These are phyloP conservation scores for Cephalotrichum gorgonifer DNA, from an alignment of 2,329 filamentous ascomycete species.

Conservation along the genomic window DNA sequence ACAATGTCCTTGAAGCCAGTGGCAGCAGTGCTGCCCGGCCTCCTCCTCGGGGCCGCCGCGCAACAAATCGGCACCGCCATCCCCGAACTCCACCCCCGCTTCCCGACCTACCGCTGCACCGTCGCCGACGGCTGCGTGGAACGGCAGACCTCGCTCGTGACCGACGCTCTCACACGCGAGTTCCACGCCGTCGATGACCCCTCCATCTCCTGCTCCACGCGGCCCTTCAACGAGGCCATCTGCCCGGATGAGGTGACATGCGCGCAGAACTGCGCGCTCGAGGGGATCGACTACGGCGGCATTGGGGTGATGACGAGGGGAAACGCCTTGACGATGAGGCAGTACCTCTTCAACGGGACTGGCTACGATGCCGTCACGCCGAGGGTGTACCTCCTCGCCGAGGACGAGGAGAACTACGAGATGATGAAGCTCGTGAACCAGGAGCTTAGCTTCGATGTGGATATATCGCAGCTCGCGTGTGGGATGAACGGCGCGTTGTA, in stretches of 20 bases:
- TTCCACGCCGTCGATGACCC: slow-evolving; percentile 33
- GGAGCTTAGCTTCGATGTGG: slow-evolving; percentile 58
- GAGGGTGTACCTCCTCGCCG: slow-evolving; percentile 48
- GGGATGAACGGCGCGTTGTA: slow-evolving; percentile 61
- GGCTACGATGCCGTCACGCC: slow-evolving; percentile 15
- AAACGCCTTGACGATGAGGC: slow-evolving; percentile 1
- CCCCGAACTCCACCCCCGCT: slow-evolving; percentile 39
- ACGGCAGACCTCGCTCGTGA: slow-evolving; percentile 37
- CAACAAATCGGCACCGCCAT: slow-evolving; percentile 40
- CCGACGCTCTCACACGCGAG: slow-evolving; percentile 55
- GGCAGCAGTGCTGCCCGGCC: slow-evolving; percentile 4
- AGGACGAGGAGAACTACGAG: slow-evolving; percentile 44
- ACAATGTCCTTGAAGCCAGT: neutral
- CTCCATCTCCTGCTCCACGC: slow-evolving; percentile 48
- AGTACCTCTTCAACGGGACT: slow-evolving; percentile 3
- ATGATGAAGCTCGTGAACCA: slow-evolving; percentile 48
- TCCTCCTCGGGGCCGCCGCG: slow-evolving; percentile 15
- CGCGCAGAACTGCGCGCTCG: slow-evolving; percentile 38
- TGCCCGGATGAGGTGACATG: slow-evolving; percentile 30
- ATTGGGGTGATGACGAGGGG: slow-evolving; percentile 32
- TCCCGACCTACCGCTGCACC: slow-evolving; percentile 44
- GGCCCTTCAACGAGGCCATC: slow-evolving; percentile 30
- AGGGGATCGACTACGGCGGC: slow-evolving; percentile 42
- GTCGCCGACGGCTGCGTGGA: slow-evolving; percentile 34
- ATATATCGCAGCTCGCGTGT: slow-evolving; percentile 53